Percentiles rank a stretch among this genome's conserved stretches.
These are phyloP conservation scores for Aspergillus felis DNA, from an alignment of 2,329 filamentous ascomycete genomes.

Conservation along the genomic window DNA sequence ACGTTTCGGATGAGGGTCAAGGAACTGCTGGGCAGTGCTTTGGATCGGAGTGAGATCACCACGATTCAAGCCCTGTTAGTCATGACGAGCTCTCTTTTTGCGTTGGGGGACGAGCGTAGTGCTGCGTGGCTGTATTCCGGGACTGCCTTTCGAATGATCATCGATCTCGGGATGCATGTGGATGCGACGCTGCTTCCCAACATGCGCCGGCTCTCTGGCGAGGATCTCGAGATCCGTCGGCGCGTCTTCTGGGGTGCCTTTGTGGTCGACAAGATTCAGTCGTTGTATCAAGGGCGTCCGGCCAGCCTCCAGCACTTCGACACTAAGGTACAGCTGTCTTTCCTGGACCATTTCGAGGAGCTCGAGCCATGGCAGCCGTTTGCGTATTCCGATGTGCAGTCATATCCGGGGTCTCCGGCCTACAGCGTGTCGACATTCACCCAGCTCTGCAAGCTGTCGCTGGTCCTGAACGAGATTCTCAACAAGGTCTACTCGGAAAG, in stretches of 20 bases:
- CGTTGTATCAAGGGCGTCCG: constrained; percentile 53
- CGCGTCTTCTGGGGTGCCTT: constrained; percentile 35
- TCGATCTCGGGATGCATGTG: constrained; percentile 50
- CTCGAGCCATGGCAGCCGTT: constrained; percentile 51
- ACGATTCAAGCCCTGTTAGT: constrained; percentile 53
- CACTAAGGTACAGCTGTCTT: constrained; percentile 43
- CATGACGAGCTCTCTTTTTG: constrained; percentile 51
- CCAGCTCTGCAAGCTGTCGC: constrained; percentile 40
- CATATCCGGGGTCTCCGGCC: constrained; percentile 28
- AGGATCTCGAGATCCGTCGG: constrained; percentile 26
- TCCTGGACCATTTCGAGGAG: constrained; percentile 46
- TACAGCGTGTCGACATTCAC: constrained; percentile 36
- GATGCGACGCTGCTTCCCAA: constrained; percentile 14
- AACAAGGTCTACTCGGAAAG: constrained; percentile 46
- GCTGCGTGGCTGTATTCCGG: constrained; percentile 53
- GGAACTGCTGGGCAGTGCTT: constrained; percentile 44
- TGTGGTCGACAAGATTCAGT: constrained; percentile 51
- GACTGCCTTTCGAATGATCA: constrained; percentile 50
- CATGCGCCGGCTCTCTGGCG: constrained; percentile 18
- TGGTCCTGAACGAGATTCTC: constrained; percentile 46
- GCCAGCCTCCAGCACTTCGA: constrained; percentile 44
- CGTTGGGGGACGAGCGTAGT: constrained; percentile 49
- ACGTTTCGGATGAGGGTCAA: constrained; percentile 45
- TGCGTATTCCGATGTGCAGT: constrained; percentile 29
- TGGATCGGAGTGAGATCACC: constrained; percentile 50